phyloP scores from a whole-genome alignment of 2,329 filamentous ascomycete genomes.

The Aspergillus candidus region DNA sequence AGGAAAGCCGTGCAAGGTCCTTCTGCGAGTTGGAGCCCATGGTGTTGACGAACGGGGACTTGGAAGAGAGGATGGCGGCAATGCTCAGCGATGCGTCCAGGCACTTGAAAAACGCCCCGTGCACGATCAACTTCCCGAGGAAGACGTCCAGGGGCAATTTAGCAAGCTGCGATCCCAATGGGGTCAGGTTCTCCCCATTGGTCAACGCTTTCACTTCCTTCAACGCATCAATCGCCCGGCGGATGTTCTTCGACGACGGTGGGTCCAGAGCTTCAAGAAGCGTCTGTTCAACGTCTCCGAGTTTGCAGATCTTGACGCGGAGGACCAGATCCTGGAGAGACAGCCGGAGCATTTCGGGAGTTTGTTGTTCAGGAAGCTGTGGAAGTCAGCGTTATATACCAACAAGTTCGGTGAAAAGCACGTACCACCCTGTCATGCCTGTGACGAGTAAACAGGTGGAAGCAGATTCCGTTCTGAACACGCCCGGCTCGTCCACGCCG shows the following conservation, averaged over 20 bases:
- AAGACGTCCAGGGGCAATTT: constrained; percentile 89
- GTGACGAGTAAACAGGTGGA: constrained; percentile 88
- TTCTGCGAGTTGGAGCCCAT: constrained; percentile 79
- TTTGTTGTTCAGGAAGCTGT: constrained; percentile 83
- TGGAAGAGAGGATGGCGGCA: constrained; percentile 87
- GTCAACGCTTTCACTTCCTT: constrained; percentile 90
- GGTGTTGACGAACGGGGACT: constrained; percentile 84
- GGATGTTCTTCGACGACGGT: constrained; percentile 85
- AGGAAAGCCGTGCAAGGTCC: constrained; percentile 69
- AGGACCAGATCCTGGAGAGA: constrained; percentile 93
- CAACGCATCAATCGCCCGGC: constrained; percentile 83
- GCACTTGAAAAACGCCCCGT: constrained; percentile 82
- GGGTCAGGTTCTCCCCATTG: constrained; percentile 71
- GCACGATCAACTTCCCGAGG: constrained; percentile 83
- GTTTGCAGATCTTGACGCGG: constrained; percentile 93
- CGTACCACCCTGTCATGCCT: constrained; percentile 66
- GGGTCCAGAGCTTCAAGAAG: constrained; percentile 83
- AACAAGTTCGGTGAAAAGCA: not conserved
- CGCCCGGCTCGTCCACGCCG: constrained; percentile 87
- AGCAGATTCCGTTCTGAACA: constrained; percentile 91
- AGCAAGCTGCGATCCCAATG: constrained; percentile 78
- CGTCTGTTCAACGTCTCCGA: constrained; percentile 88
- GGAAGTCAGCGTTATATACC: constrained; percentile 9
- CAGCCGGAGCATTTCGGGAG: constrained; percentile 88
- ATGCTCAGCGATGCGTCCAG: constrained; percentile 87